Conservation (phyloP, 2,329 filamentous ascomycete genomes). For the Cordyceps militaris region DNA sequence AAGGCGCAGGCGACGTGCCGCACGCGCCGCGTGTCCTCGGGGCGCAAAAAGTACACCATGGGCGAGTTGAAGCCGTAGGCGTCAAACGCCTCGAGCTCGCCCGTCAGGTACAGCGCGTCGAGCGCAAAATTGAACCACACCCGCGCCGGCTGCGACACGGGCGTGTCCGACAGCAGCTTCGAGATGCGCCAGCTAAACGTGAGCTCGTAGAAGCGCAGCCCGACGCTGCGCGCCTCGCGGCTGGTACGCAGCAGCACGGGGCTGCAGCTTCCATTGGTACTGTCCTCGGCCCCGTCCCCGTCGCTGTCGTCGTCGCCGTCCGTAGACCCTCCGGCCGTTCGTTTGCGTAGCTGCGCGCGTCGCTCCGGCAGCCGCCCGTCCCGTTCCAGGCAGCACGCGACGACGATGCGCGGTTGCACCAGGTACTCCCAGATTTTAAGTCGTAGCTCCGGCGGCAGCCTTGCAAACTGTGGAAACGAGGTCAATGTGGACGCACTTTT, state of each 20-base stretch:
- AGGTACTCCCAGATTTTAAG: slow-evolving; percentile 40
- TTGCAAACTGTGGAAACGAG: slow-evolving; percentile 31
- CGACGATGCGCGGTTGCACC: slow-evolving; percentile 38
- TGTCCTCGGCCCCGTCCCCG: slow-evolving; percentile 8
- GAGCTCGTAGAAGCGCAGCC: slow-evolving; percentile 37
- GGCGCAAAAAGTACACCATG: slow-evolving; percentile 40
- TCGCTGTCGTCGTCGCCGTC: slow-evolving; percentile 17
- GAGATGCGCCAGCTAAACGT: slow-evolving; percentile 42
- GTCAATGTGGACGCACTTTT: slow-evolving; percentile 7
- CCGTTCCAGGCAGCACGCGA: slow-evolving; percentile 35
- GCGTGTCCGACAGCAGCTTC: slow-evolving; percentile 29
- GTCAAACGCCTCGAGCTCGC: slow-evolving; percentile 42
- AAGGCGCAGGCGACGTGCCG: slow-evolving; percentile 38
- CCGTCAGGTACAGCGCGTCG: slow-evolving; percentile 41
- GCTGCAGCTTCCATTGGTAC: slow-evolving; percentile 13
- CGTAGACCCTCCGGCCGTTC: slow-evolving; percentile 14
- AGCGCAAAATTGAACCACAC: slow-evolving; percentile 42
- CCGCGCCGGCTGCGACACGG: slow-evolving; percentile 28
- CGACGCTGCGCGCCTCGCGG: slow-evolving; percentile 36
- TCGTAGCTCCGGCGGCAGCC: slow-evolving; percentile 40
- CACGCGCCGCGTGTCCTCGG: slow-evolving; percentile 37
- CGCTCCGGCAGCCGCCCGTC: slow-evolving; percentile 23
- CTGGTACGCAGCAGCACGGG: slow-evolving; percentile 39
- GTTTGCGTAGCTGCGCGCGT: slow-evolving; percentile 22
- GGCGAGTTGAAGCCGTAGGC: slow-evolving; percentile 39